A percentile compares a stretch with the other conserved stretches of the same genome.
Conservation (phyloP, 495 filamentous ascomycete species). For the Aspergillus campestris region DNA sequence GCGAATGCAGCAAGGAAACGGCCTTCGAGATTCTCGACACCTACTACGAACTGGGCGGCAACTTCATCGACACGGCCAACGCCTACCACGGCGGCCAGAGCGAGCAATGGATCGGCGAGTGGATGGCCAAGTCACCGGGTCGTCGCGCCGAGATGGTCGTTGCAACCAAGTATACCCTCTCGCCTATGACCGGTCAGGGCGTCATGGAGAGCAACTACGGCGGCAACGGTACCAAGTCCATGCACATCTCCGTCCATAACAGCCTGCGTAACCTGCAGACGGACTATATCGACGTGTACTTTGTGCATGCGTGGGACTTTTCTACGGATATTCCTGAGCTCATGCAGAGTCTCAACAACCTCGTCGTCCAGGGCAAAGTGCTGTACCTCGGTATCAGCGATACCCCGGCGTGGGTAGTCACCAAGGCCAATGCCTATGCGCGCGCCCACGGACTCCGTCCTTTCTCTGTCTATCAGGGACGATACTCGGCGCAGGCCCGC, state of each 20-base stretch:
- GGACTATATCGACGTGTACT: conserved; percentile 53
- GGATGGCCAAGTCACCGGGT: conserved; percentile 47
- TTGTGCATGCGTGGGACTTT: conserved; percentile 63
- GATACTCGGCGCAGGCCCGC: conserved; percentile 50
- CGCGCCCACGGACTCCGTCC: conserved; percentile 53
- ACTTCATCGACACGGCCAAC: conserved; percentile 72
- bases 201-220: conserved; percentile 44
- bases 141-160: conserved; percentile 57
- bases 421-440: conserved; percentile 58
- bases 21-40: conserved; percentile 59
- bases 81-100: conserved; percentile 64
- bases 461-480: conserved; percentile 61
- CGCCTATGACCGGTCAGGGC: conserved; percentile 17
- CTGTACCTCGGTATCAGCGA: conserved; percentile 63
- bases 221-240: conserved; percentile 52
- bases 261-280: conserved; percentile 56
- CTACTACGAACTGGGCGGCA: conserved; percentile 59
- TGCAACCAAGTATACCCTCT: conserved; percentile 61
- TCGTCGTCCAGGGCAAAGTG: conserved; percentile 55
- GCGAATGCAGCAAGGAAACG: conserved; percentile 51
- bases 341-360: conserved; percentile 57
- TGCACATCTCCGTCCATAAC: conserved; percentile 44
- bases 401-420: conserved; percentile 62
- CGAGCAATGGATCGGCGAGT: conserved; percentile 69
- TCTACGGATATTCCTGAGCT: conserved; percentile 56